These are phyloP conservation scores for Knufia petricola DNA, from an alignment of 2,329 filamentous ascomycete species.

Conservation along the genomic window DNA sequence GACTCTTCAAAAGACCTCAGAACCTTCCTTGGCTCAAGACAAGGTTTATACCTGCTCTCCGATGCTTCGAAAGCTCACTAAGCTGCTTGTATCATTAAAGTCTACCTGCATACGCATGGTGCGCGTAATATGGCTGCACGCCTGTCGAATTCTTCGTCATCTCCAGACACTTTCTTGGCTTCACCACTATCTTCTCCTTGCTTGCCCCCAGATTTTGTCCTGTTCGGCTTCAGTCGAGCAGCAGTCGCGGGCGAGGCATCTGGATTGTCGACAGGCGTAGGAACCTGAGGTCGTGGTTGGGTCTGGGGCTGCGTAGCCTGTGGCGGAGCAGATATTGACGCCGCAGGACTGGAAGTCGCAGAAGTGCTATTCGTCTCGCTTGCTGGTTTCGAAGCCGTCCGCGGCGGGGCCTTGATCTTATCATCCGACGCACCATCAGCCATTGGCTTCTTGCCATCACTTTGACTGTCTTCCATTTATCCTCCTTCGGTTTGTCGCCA, in stretches of 20 bases:
- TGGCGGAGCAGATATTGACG: background rate
- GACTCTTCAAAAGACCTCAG: too few species aligned
- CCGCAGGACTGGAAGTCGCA: background rate
- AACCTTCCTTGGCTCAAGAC: too few species aligned
- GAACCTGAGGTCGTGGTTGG: background rate
- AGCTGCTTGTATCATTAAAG: too few species aligned
- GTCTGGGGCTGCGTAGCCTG: background rate
- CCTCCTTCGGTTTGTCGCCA: constrained; percentile 1
- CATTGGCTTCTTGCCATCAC: constrained; percentile 1
- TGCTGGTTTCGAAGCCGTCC: background rate
- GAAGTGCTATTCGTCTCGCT: background rate
- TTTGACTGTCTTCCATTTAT: constrained; percentile 1
- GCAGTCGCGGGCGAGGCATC: constrained; percentile 9
- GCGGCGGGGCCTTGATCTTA: background rate
- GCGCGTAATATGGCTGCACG: too few species aligned
- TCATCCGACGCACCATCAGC: constrained; percentile 1
- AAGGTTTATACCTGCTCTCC: too few species aligned
- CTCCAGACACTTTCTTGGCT: constrained; percentile 1
- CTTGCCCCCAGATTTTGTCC: background rate
- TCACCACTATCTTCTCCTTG: background rate
- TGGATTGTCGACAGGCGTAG: constrained; percentile 3
- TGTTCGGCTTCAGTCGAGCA: constrained; percentile 7
- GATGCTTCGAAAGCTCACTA: too few species aligned
- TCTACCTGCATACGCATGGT: too few species aligned
- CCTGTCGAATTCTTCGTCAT: constrained; percentile 8